Conservation (phyloP, 306 rosid species). For the Hylodesmum podocarpum region DNA sequence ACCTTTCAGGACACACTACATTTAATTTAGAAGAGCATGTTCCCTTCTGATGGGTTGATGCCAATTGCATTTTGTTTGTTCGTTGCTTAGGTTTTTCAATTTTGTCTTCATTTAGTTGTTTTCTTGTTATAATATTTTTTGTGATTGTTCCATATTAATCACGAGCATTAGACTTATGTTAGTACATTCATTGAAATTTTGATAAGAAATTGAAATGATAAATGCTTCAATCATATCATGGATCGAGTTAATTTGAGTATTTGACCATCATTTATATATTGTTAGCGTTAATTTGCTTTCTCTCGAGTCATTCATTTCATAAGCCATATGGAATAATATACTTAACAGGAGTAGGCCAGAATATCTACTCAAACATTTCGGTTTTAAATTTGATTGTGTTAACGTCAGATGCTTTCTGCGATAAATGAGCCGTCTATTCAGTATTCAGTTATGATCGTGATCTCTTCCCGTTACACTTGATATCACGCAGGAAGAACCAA, state of each 20-base stretch:
- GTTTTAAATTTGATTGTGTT: neutral
- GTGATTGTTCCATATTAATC: neutral
- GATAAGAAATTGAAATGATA: neutral
- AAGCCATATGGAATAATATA: neutral
- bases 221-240: neutral
- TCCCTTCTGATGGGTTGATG: conserved; percentile 17
- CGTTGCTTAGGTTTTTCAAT: conserved; percentile 23
- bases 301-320: neutral
- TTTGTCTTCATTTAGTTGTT: neutral
- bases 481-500: no score
- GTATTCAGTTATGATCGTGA: neutral
- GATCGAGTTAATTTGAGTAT: neutral
- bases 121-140: neutral
- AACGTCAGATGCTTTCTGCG: neutral
- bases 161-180: neutral
- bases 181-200: conserved; percentile 25
- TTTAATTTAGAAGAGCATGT: conserved; percentile 8
- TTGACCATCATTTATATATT: neutral
- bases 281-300: neutral
- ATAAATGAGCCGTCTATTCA: neutral
- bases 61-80: conserved; percentile 23
- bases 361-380: neutral
- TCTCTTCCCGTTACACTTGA: neutral
- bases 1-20: neutral
- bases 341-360: neutral